Evolutionary conservation across 257 asterid species (phyloP).

Genomic region (Solanum etuberosum): DNA sequence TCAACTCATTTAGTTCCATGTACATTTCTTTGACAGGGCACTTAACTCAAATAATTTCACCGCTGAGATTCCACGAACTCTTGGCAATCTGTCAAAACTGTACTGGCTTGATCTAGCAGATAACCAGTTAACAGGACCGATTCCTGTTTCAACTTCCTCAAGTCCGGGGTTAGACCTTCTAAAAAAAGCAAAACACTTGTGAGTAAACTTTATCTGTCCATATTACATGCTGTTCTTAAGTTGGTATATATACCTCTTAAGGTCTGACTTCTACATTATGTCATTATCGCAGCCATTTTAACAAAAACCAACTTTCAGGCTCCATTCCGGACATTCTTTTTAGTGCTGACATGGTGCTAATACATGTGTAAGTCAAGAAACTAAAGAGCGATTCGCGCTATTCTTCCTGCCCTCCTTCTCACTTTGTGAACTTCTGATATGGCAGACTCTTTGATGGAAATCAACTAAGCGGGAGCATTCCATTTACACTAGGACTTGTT

Average conservation of each 20-base stretch:
- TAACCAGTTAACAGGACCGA: conserved; percentile 64
- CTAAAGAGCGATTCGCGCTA: not conserved
- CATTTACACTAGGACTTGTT: conserved; percentile 56
- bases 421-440: not conserved
- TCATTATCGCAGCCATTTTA: conserved; percentile 66
- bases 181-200: conserved; percentile 92
- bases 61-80: conserved; percentile 75
- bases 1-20: not conserved
- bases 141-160: conserved; percentile 58
- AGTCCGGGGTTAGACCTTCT: conserved; percentile 81
- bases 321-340: conserved; percentile 55
- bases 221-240: not conserved
- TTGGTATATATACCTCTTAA: not conserved
- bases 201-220: conserved; percentile 11
- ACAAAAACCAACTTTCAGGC: conserved; percentile 81
- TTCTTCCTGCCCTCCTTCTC: not conserved
- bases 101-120: conserved; percentile 94
- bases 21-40: conserved; percentile 42
- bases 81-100: conserved; percentile 73
- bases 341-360: conserved; percentile 57
- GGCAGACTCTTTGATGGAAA: conserved; percentile 73
- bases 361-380: conserved; percentile 64
- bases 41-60: conserved; percentile 84
- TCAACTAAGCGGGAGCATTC: conserved; percentile 61
- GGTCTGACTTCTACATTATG: conserved; percentile 18